Conservation (phyloP, 352 stramenopile genomes). For the Halophytophthora polymorphica region DNA sequence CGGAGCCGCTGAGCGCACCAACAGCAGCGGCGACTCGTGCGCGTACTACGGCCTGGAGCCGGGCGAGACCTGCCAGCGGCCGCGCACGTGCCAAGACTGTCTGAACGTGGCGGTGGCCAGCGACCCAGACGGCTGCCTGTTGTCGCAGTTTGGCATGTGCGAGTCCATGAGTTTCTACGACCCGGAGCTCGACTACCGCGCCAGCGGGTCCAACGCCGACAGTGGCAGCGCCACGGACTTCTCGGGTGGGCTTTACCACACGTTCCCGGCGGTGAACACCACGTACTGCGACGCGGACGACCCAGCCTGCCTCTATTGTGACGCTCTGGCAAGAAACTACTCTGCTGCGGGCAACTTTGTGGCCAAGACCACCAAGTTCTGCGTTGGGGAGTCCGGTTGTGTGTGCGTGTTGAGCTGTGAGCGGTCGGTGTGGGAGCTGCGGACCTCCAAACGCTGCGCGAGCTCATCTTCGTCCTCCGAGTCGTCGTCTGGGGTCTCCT, state of each 20-base stretch:
- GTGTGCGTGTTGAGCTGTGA: slow-evolving; percentile 57
- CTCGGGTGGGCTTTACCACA: slow-evolving; percentile 38
- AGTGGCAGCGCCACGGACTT: slow-evolving; percentile 37
- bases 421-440: slow-evolving; percentile 21
- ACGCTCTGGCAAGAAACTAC: slow-evolving; percentile 35
- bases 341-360: slow-evolving; percentile 35
- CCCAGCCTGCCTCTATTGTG: slow-evolving; percentile 37
- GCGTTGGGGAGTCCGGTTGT: slow-evolving; percentile 32
- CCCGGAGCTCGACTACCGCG: slow-evolving; percentile 31
- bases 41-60: slow-evolving; percentile 40
- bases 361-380: slow-evolving; percentile 51
- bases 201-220: slow-evolving; percentile 30
- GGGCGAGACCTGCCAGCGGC: slow-evolving; percentile 33
- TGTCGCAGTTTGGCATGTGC: slow-evolving; percentile 42
- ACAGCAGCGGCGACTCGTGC: slow-evolving; percentile 29
- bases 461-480: slow-evolving; percentile 8
- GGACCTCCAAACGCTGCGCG: slow-evolving; percentile 17
- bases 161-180: slow-evolving; percentile 50
- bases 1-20: slow-evolving; percentile 1
- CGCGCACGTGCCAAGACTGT: slow-evolving; percentile 59
- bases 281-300: slow-evolving; percentile 51
- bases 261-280: slow-evolving; percentile 41
- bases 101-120: slow-evolving; percentile 35
- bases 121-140: slow-evolving; percentile 38
- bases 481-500: background rate